phyloP scores from a whole-genome alignment of 179 eudicot genomes.

The Beta lomatogona region DNA sequence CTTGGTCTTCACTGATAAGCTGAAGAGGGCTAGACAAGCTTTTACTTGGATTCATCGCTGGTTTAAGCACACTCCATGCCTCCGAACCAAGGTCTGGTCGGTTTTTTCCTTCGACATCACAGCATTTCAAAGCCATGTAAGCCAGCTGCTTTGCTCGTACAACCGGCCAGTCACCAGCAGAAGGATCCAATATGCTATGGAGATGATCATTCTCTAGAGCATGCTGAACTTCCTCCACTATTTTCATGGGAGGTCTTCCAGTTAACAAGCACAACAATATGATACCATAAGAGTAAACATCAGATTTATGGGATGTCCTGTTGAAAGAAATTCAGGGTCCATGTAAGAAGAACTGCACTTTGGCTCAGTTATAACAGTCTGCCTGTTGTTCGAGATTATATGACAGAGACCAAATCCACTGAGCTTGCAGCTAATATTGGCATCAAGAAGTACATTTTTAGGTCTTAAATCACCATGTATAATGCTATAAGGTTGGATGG shows the following conservation, averaged over 20 bases:
- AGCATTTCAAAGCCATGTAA: constrained; percentile 65
- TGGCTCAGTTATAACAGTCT: constrained; percentile 47
- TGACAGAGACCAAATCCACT: constrained; percentile 79
- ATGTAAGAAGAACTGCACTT: constrained; percentile 62
- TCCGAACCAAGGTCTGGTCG: constrained; percentile 75
- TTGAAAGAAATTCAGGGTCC: constrained; percentile 56
- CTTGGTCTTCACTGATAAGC: constrained; percentile 39
- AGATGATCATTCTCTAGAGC: constrained; percentile 60
- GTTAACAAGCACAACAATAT: constrained; percentile 63
- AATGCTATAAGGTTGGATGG: constrained; percentile 52
- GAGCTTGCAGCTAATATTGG: constrained; percentile 58
- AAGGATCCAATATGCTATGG: constrained; percentile 53
- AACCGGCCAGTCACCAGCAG: constrained; percentile 95
- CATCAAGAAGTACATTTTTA: constrained; percentile 64
- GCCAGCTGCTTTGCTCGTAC: constrained; percentile 82
- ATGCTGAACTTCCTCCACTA: constrained; percentile 53
- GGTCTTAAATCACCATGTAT: constrained; percentile 76
- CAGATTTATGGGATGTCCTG: constrained; percentile 69
- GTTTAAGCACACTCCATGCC: constrained; percentile 72
- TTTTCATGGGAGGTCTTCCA: constrained; percentile 59
- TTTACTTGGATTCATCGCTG: constrained; percentile 54
- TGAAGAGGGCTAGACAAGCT: constrained; percentile 35
- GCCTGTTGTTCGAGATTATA: constrained; percentile 36
- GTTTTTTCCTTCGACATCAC: constrained; percentile 42
- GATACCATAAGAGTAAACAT: constrained; percentile 77